Evolutionary conservation across 2,329 filamentous ascomycete species (phyloP).

Genomic region (Dactylellina cionopaga): DNA sequence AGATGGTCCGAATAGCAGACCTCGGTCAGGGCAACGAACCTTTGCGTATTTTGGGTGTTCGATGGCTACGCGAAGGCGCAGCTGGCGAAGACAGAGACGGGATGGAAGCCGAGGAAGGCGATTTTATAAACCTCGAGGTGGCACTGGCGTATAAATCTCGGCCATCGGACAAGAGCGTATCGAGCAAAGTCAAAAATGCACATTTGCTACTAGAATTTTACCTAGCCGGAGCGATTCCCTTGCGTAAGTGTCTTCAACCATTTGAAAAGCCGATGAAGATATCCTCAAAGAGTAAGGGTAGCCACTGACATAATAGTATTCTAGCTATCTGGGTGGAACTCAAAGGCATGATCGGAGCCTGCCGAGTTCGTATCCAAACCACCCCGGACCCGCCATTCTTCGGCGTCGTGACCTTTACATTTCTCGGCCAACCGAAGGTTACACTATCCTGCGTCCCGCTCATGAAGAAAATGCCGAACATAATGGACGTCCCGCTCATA

Average conservation of each 20-base stretch:
- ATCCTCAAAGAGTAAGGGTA: constrained; percentile 54
- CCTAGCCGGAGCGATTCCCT: constrained; percentile 63
- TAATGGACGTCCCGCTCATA: constrained; percentile 79
- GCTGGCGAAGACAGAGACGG: constrained; percentile 68
- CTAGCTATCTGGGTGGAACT: constrained; percentile 79
- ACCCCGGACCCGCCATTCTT: constrained; percentile 81
- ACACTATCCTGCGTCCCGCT: constrained; percentile 76
- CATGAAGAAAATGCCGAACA: constrained; percentile 74
- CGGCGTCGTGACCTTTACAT: constrained; percentile 76
- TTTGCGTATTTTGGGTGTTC: constrained; percentile 74
- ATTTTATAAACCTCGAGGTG: constrained; percentile 80
- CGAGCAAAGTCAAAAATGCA: constrained; percentile 73
- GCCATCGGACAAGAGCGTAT: constrained; percentile 50
- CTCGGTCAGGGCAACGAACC: constrained; percentile 79
- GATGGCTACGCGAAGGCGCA: constrained; percentile 77
- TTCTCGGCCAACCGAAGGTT: constrained; percentile 78
- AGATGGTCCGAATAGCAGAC: constrained; percentile 80
- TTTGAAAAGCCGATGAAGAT: background rate
- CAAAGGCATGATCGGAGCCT: constrained; percentile 74
- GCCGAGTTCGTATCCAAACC: constrained; percentile 72
- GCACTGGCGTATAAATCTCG: constrained; percentile 72
- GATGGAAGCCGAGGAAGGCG: constrained; percentile 79
- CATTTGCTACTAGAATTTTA: constrained; percentile 79
- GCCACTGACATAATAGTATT: constrained; percentile 59
- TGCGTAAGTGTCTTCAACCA: constrained; percentile 61